phyloP scores from a whole-genome alignment of 352 stramenopile genomes.

The Pseudoperonospora humuli region DNA sequence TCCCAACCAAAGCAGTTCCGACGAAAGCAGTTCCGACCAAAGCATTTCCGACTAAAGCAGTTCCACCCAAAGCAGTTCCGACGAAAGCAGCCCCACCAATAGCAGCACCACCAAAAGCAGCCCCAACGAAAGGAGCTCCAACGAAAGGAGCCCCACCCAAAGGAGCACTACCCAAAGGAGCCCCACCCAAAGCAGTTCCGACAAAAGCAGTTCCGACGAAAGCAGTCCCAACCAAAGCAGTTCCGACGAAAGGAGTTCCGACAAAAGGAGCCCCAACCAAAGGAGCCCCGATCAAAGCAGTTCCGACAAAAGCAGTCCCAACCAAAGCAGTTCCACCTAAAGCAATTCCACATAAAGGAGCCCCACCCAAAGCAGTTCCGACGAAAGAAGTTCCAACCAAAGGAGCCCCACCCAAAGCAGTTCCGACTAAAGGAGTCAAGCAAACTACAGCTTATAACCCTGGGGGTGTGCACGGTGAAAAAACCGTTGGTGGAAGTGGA shows the following conservation, averaged over 20 bases:
- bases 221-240: constrained; percentile 1
- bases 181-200: neutral
- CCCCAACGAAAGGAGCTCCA: constrained; percentile 1
- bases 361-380: neutral
- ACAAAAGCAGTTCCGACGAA: constrained; percentile 1
- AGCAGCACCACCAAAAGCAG: neutral
- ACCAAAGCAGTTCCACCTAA: neutral
- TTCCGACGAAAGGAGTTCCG: neutral
- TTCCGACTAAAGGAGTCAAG: constrained; percentile 4
- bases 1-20: neutral
- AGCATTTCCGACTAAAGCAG: constrained; percentile 1
- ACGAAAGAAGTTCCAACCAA: constrained; percentile 2
- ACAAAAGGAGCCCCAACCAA: constrained; percentile 1
- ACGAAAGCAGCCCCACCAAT: constrained; percentile 6
- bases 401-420: neutral
- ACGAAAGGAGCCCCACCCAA: neutral
- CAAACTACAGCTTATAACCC: constrained; percentile 16
- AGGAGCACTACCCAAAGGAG: no score
- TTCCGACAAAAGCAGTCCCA: neutral
- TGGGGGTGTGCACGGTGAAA: constrained; percentile 23
- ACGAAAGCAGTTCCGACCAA: constrained; percentile 1
- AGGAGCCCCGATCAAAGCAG: no score
- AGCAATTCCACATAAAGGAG: no score
- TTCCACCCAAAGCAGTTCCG: neutral
- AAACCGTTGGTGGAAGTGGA: constrained; percentile 1